Percentiles rank a stretch among this genome's conserved stretches.
phyloP scores from a whole-genome alignment of 495 filamentous ascomycete species.

The Tuber melanosporum region DNA sequence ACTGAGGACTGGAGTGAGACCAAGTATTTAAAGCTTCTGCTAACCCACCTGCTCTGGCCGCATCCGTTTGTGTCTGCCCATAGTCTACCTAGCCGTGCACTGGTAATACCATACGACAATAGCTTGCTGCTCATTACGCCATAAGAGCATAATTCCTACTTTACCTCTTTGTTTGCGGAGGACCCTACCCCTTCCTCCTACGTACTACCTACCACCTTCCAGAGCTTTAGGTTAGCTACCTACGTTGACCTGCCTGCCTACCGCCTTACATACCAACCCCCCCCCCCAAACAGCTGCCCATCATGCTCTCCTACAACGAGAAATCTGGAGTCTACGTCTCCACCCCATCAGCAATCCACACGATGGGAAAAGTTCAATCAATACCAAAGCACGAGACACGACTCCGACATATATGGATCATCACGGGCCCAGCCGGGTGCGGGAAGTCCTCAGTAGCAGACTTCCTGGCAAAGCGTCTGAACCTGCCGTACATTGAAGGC shows the following conservation, averaged over 20 bases:
- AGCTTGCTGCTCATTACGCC: background rate
- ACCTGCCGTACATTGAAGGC: constrained; percentile 83
- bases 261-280: constrained; percentile 9
- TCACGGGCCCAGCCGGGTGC: constrained; percentile 94
- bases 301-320: constrained; percentile 31
- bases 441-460: constrained; percentile 92
- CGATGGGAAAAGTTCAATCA: constrained; percentile 29
- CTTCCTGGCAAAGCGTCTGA: constrained; percentile 62
- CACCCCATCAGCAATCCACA: constrained; percentile 25
- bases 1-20: constrained; percentile 9
- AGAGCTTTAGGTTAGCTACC: background rate
- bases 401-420: constrained; percentile 85
- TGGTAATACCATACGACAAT: background rate
- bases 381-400: constrained; percentile 22
- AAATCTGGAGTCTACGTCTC: constrained; percentile 22
- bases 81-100: background rate
- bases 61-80: background rate
- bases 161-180: background rate
- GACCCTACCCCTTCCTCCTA: background rate
- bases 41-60: constrained; percentile 25
- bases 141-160: background rate
- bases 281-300: constrained; percentile 6
- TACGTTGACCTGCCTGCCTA: background rate
- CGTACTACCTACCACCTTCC: background rate
- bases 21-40: constrained; percentile 38